Conservation (phyloP, 495 filamentous ascomycete species). For the Trichoderma reesei region DNA sequence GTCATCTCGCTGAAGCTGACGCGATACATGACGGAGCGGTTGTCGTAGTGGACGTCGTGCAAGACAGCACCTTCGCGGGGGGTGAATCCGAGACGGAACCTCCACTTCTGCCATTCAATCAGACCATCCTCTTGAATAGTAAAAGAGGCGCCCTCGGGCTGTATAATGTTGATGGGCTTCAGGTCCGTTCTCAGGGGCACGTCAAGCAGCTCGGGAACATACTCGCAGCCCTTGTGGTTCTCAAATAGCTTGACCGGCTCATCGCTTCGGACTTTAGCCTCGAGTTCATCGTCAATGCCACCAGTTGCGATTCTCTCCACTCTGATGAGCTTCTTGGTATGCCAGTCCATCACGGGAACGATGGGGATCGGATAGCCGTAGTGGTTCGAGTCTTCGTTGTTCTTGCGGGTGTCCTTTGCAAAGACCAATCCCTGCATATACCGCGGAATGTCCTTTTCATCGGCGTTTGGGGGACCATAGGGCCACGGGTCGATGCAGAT, state of each 20-base stretch:
- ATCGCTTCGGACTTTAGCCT: not conserved
- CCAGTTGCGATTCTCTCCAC: slow-evolving; percentile 47
- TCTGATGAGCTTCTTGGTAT: slow-evolving; percentile 39
- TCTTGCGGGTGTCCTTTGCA: slow-evolving; percentile 36
- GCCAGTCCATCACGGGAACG: slow-evolving; percentile 46
- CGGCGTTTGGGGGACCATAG: slow-evolving; percentile 52
- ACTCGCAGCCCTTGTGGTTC: slow-evolving; percentile 36
- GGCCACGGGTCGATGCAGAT: slow-evolving; percentile 65
- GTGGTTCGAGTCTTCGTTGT: slow-evolving; percentile 45
- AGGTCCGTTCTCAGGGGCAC: slow-evolving; percentile 36
- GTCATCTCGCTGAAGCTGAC: slow-evolving; percentile 68
- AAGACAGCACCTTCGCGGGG: slow-evolving; percentile 53
- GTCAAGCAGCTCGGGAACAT: slow-evolving; percentile 42
- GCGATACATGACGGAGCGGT: slow-evolving; percentile 57
- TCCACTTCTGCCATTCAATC: slow-evolving; percentile 60
- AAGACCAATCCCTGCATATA: slow-evolving; percentile 40
- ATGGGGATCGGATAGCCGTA: slow-evolving; percentile 48
- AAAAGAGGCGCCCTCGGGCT: slow-evolving; percentile 45
- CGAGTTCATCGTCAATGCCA: slow-evolving; percentile 27
- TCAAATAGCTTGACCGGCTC: slow-evolving; percentile 31
- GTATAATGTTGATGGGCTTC: slow-evolving; percentile 42
- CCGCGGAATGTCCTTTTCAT: slow-evolving; percentile 46
- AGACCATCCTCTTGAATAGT: slow-evolving; percentile 34
- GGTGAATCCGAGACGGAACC: slow-evolving; percentile 56
- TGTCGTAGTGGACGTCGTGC: slow-evolving; percentile 59